Base-by-base conservation (phyloP, 805 yeast genomes). In the Wickerhamomyces bisporus region DNA sequence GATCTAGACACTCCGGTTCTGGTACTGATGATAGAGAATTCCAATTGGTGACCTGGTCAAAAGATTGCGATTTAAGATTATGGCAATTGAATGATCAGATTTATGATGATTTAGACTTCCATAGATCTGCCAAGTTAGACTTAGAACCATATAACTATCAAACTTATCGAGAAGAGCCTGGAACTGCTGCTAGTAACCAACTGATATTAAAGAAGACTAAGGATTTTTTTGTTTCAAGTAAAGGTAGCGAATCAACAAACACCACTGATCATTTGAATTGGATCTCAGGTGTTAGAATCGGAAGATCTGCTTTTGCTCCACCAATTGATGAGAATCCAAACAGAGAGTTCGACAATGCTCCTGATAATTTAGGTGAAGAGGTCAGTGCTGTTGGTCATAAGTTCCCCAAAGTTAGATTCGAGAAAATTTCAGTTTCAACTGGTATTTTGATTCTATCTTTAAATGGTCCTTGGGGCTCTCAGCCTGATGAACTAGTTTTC, bases 1-100 rank as follows among this genome's bases (percentile, higher is more conserved):
- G 98, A 46, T 65, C 77, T 7, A 68, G 87, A 26, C 74, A 78
- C 40, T 57, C 66, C 4, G 65, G 66, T 31, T 56, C 67, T 2
- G 58, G 53, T 0, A 50, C 73, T 12, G 81, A 79, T 48, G 87
- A 86, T 62, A 68, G 91, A 38, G 96, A 89, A 42, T 93, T 77
- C 54, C 98, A 93, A 58, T 60, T 93, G 35, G 91, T 93, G 1
- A 86, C 98, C 0, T 91, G 98, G 97, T 81, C 95, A 1, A 79
- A 85, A 36, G 98, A 93, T 55, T 76, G 80, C 48, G 95, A 86
- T 54, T 64, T 93, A 41, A 69, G 89, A 43, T 61, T 89, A 34
- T 91, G 97, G 97, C 83, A 87, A 0, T 60, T 78, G 14, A 55
- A 66, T 13, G 74, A 74, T 3, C 65, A 65, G 6, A 56, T 73